A percentile compares a stretch with the other conserved stretches of the same genome.
Evolutionary conservation across 768 basidiomycete genomes (phyloP).

Genomic region (Dioszegia hungarica): DNA sequence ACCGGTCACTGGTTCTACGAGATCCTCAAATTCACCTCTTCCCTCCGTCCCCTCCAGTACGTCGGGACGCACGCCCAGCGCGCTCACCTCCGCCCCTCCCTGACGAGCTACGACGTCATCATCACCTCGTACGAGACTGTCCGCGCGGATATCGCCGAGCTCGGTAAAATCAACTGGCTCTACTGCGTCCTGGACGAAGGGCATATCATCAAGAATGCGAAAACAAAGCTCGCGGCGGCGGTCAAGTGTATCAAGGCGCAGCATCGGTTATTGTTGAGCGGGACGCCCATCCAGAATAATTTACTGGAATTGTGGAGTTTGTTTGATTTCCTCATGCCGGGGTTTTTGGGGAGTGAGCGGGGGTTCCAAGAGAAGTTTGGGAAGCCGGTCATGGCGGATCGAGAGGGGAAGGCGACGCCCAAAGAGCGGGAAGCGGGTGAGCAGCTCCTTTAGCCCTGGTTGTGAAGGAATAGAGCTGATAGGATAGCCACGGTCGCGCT

Average conservation of each 20-base stretch:
- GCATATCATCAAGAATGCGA: constrained; percentile 97
- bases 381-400: constrained; percentile 88
- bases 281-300: constrained; percentile 98
- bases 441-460: constrained; percentile 25
- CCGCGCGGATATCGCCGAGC: constrained; percentile 78
- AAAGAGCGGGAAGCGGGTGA: constrained; percentile 90
- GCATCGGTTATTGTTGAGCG: constrained; percentile 89
- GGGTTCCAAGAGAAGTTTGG: constrained; percentile 94
- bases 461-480: constrained; percentile 1
- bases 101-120: constrained; percentile 77
- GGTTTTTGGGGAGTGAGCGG: constrained; percentile 91
- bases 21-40: constrained; percentile 83
- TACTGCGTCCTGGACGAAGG: constrained; percentile 98
- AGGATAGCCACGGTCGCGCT: constrained; percentile 78
- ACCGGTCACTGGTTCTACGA: constrained; percentile 99
- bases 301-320: constrained; percentile 97
- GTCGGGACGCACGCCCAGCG: constrained; percentile 82
- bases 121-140: constrained; percentile 98
- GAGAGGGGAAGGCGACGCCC: constrained; percentile 77
- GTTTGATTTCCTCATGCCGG: constrained; percentile 99
- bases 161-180: constrained; percentile 75
- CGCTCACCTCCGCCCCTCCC: constrained; percentile 59
- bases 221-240: constrained; percentile 94
- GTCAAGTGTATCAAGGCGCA: constrained; percentile 85
- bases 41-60: constrained; percentile 78